A percentile compares a stretch with the other conserved stretches of the same genome.
Conservation (phyloP, 2,329 filamentous ascomycete species). For the Emericellopsis atlantica region DNA sequence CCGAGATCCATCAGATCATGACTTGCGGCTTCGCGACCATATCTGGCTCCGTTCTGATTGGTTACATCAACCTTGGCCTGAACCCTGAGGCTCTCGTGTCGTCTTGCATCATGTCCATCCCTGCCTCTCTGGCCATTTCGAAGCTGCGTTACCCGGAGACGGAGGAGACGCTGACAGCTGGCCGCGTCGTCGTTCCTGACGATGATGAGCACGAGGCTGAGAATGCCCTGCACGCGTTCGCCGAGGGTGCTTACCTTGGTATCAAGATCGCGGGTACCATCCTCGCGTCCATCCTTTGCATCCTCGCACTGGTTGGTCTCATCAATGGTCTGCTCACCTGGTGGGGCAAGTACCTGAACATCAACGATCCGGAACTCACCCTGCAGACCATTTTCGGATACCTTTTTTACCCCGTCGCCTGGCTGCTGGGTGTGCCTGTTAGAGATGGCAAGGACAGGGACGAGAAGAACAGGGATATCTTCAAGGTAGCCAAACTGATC, state of each 20-base stretch:
- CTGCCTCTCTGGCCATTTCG: slow-evolving; percentile 76
- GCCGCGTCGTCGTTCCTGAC: slow-evolving; percentile 68
- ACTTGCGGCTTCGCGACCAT: slow-evolving; percentile 88
- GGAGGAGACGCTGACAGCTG: slow-evolving; percentile 74
- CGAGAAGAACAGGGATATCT: slow-evolving; percentile 42
- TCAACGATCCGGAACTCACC: slow-evolving; percentile 54
- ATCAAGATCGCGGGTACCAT: slow-evolving; percentile 83
- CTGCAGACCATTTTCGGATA: slow-evolving; percentile 68
- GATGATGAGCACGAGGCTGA: slow-evolving; percentile 63
- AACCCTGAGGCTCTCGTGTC: slow-evolving; percentile 79
- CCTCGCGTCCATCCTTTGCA: slow-evolving; percentile 65
- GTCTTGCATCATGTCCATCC: slow-evolving; percentile 92
- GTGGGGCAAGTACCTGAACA: slow-evolving; percentile 71
- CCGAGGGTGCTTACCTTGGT: slow-evolving; percentile 74
- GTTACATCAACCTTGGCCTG: slow-evolving; percentile 73
- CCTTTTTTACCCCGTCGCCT: slow-evolving; percentile 64
- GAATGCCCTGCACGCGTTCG: slow-evolving; percentile 75
- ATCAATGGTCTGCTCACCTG: slow-evolving; percentile 68
- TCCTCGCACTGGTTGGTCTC: slow-evolving; percentile 64
- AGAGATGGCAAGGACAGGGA: too few relatives aligned
- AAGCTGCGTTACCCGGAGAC: slow-evolving; percentile 85
- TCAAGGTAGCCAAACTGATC: slow-evolving; percentile 66
- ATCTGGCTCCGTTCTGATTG: slow-evolving; percentile 73
- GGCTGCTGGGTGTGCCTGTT: slow-evolving; percentile 66
- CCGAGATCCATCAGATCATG: slow-evolving; percentile 88